phyloP scores from a whole-genome alignment of 257 asterid species.

The Scutellaria minor region DNA sequence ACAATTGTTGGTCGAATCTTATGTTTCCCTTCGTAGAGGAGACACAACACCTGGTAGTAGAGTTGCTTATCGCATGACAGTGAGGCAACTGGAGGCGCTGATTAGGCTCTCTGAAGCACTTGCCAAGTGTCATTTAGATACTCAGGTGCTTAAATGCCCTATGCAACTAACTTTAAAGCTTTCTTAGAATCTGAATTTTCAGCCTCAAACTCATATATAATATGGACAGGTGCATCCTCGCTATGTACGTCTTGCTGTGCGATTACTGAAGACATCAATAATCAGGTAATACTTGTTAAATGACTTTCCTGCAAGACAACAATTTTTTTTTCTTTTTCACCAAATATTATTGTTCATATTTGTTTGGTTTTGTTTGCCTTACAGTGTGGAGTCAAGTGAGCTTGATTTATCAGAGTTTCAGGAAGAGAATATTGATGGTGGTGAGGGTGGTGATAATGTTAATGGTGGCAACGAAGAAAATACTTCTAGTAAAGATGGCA shows the following conservation, averaged over 20 bases:
- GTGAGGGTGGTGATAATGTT: constrained; percentile 38
- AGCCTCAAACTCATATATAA: constrained; percentile 27
- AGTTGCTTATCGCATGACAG: constrained; percentile 99
- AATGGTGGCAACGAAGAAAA: constrained; percentile 37
- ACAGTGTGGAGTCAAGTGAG: constrained; percentile 96
- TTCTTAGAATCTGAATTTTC: constrained; percentile 6
- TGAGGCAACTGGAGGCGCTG: constrained; percentile 93
- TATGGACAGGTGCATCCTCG: constrained; percentile 71
- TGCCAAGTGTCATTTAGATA: constrained; percentile 85
- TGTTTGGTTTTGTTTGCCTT: constrained; percentile 32
- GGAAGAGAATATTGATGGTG: constrained; percentile 55
- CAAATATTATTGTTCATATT: not conserved
- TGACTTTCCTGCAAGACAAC: constrained; percentile 14
- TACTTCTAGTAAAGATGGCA: constrained; percentile 42
- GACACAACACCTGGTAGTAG: constrained; percentile 94
- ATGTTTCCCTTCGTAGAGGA: constrained; percentile 85
- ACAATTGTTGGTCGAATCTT: constrained; percentile 80
- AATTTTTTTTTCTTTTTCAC: not conserved
- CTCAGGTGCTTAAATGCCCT: constrained; percentile 53
- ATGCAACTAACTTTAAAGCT: not conserved
- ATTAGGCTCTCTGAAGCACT: constrained; percentile 97
- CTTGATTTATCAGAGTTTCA: constrained; percentile 96
- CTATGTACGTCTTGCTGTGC: constrained; percentile 74
- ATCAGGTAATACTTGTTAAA: constrained; percentile 63
- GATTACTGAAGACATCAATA: constrained; percentile 82